phyloP scores from a whole-genome alignment of 495 filamentous ascomycete species.

The Hypoxylon crocopeplum region DNA sequence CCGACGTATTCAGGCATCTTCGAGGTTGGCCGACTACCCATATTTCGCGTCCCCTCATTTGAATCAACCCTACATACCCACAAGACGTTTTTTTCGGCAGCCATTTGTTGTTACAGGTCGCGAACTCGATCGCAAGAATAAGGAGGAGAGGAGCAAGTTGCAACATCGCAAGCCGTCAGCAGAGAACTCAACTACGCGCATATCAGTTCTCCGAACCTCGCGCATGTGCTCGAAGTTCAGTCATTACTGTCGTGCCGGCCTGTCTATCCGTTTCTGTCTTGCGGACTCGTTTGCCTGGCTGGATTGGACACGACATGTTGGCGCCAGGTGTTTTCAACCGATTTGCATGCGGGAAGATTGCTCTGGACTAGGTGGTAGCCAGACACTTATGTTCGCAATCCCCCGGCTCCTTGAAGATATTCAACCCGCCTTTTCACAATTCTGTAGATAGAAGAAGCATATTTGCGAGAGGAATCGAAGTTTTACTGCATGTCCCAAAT shows the following conservation, averaged over 20 bases:
- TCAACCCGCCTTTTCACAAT: constrained; percentile 34
- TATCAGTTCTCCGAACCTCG: too few relatives aligned
- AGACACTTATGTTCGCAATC: too few relatives aligned
- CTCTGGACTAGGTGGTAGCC: constrained; percentile 17
- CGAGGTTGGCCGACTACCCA: constrained; percentile 38
- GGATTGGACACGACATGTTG: too few relatives aligned
- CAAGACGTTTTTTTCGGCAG: constrained; percentile 32
- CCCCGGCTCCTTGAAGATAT: constrained; percentile 1
- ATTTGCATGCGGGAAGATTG: too few relatives aligned
- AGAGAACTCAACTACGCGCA: too few relatives aligned
- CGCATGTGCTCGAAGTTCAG: too few relatives aligned
- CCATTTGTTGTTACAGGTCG: constrained; percentile 24
- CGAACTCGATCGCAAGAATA: constrained; percentile 13
- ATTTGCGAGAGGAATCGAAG: constrained; percentile 34
- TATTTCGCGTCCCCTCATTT: constrained; percentile 43
- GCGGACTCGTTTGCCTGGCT: too few relatives aligned
- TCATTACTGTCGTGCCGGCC: too few relatives aligned
- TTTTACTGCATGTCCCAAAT: constrained; percentile 16
- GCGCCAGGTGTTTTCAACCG: too few relatives aligned
- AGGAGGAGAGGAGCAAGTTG: constrained; percentile 19
- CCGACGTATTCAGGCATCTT: constrained; percentile 39
- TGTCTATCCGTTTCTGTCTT: too few relatives aligned
- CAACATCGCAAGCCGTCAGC: constrained; percentile 5
- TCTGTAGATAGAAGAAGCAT: constrained; percentile 40
- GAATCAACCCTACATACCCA: constrained; percentile 36